Evolutionary conservation across 75 land plant species (phyloP).

Genomic region (Picea sitchensis): DNA sequence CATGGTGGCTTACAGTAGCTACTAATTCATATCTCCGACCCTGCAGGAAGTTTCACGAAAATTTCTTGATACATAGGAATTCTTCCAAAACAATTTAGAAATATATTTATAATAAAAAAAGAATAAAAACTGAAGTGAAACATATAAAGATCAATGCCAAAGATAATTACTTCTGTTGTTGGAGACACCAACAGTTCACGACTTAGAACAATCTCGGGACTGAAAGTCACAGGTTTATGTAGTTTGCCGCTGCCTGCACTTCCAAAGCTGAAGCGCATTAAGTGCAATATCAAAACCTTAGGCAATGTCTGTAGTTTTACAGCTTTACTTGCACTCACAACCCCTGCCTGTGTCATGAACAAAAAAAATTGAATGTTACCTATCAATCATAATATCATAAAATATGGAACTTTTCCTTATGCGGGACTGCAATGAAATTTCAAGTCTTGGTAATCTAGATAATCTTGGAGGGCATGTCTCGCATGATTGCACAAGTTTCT

Average conservation of each 20-base stretch:
- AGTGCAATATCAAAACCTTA: conserved; percentile 82
- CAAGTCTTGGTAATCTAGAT: too few relatives aligned
- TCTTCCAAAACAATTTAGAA: background rate
- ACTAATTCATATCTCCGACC: conserved; percentile 89
- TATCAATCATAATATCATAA: too few relatives aligned
- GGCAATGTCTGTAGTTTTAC: conserved; percentile 76
- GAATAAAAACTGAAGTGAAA: background rate
- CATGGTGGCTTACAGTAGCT: conserved; percentile 91
- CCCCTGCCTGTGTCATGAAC: conserved; percentile 45
- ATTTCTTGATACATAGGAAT: background rate
- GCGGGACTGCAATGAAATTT: too few relatives aligned
- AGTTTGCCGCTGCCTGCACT: conserved; percentile 77
- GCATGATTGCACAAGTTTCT: too few relatives aligned
- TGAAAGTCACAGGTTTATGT: conserved; percentile 76
- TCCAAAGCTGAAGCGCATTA: conserved; percentile 95
- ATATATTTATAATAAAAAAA: background rate
- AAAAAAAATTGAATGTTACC: background rate
- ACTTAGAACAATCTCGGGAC: conserved; percentile 55
- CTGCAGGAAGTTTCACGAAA: conserved; percentile 24
- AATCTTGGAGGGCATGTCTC: too few relatives aligned
- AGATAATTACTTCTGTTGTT: conserved; percentile 54
- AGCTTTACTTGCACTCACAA: conserved; percentile 85
- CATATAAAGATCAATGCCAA: background rate
- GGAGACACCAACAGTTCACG: conserved; percentile 79
- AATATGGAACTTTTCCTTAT: too few relatives aligned